A percentile compares a stretch with the other conserved stretches of the same genome.
phyloP scores from a whole-genome alignment of 352 stramenopile genomes.

The Halophytophthora batemanensis region DNA sequence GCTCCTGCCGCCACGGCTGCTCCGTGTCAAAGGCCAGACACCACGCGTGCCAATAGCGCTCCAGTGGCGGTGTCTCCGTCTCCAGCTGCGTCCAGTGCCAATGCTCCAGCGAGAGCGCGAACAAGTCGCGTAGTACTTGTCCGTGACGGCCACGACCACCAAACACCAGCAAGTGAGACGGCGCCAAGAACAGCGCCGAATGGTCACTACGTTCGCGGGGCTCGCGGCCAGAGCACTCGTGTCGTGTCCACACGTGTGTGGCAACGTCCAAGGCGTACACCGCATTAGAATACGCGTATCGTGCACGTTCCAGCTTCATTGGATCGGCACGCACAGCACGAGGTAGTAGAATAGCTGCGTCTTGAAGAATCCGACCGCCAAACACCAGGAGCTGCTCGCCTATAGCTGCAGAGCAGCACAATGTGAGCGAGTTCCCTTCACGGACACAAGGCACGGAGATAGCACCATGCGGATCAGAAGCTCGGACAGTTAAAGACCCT shows the following conservation, averaged over 20 bases:
- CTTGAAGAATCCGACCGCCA: slow-evolving; percentile 47
- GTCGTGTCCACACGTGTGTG: slow-evolving; percentile 31
- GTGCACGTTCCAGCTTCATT: slow-evolving; percentile 51
- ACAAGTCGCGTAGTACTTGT: slow-evolving; percentile 46
- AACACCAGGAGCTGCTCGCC: slow-evolving; percentile 44
- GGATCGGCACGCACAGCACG: slow-evolving; percentile 28
- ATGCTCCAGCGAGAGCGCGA: slow-evolving; percentile 37
- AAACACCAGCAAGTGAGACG: slow-evolving; percentile 46
- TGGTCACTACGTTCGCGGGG: slow-evolving; percentile 57
- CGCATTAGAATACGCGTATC: slow-evolving; percentile 61
- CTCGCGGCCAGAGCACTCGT: slow-evolving; percentile 30
- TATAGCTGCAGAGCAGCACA: slow-evolving; percentile 27
- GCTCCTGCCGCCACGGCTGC: slow-evolving; percentile 20
- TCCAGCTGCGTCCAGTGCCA: slow-evolving; percentile 54
- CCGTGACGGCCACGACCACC: slow-evolving; percentile 55
- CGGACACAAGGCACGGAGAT: slow-evolving; percentile 49
- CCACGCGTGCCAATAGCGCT: slow-evolving; percentile 46
- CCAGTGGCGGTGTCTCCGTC: slow-evolving; percentile 17
- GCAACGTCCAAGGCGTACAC: slow-evolving; percentile 50
- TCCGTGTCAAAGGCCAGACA: slow-evolving; percentile 28
- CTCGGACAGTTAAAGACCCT: slow-evolving; percentile 7
- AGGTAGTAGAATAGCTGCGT: slow-evolving; percentile 42
- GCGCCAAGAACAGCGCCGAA: slow-evolving; percentile 46
- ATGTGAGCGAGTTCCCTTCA: slow-evolving; percentile 61
- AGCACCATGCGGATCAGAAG: slow-evolving; percentile 33